Percentiles rank a stretch among this genome's conserved stretches.
These are phyloP conservation scores for Rauvolfia tetraphylla DNA, from an alignment of 257 asterid genomes.

Conservation along the genomic window DNA sequence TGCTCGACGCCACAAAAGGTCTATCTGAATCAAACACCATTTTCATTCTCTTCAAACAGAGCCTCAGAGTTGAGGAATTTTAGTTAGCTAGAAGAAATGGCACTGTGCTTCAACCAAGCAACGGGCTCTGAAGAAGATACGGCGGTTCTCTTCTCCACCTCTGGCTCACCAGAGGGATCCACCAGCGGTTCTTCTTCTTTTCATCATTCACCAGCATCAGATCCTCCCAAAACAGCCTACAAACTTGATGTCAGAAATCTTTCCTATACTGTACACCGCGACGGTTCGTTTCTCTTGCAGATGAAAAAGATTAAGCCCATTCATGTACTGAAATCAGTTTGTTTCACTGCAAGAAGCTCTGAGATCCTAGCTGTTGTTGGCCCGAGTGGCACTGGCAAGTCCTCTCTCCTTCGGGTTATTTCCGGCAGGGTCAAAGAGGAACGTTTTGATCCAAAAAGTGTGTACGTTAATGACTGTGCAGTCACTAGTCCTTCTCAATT, in stretches of 20 bases:
- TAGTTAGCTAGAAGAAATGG: slow-evolving; percentile 22
- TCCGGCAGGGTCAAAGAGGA: slow-evolving; percentile 56
- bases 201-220: slow-evolving; percentile 46
- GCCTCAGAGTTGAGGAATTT: not conserved
- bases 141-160: slow-evolving; percentile 54
- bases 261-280: slow-evolving; percentile 47
- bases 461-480: slow-evolving; percentile 40
- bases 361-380: slow-evolving; percentile 73
- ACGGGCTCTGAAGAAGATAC: slow-evolving; percentile 58
- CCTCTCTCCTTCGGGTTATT: slow-evolving; percentile 55
- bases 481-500: slow-evolving; percentile 46
- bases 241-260: slow-evolving; percentile 50
- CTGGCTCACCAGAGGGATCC: slow-evolving; percentile 54
- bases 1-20: not conserved
- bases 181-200: slow-evolving; percentile 59
- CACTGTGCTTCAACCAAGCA: slow-evolving; percentile 47
- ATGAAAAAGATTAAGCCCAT: slow-evolving; percentile 35
- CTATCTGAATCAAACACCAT: not conserved
- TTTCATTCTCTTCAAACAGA: not conserved
- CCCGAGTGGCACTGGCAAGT: slow-evolving; percentile 89
- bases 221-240: slow-evolving; percentile 32
- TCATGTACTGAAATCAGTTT: slow-evolving; percentile 58
- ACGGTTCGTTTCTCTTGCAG: slow-evolving; percentile 21
- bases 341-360: slow-evolving; percentile 60
- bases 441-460: slow-evolving; percentile 47